These are phyloP conservation scores for Mitragyna speciosa DNA, from an alignment of 257 asterid species.

Conservation along the genomic window DNA sequence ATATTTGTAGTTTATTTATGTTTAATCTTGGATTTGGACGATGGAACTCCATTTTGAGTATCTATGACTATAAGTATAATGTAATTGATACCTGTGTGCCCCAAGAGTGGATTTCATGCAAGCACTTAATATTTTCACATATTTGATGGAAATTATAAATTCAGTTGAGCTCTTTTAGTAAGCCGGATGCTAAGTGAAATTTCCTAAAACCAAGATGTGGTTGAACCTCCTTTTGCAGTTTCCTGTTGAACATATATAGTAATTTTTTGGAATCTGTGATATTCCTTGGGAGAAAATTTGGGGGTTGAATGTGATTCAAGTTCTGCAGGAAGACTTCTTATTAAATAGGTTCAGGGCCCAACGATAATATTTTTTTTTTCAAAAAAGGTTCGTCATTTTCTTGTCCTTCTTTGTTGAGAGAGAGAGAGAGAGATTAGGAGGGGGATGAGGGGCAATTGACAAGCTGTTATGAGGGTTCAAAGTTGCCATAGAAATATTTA, in stretches of 20 bases:
- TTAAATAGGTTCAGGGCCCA: neutral
- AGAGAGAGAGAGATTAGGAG: no score
- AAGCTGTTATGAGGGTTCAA: no score
- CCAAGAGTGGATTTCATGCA: neutral
- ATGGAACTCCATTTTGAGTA: neutral
- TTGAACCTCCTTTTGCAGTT: neutral
- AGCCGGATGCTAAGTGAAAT: neutral
- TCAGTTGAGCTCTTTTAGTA: neutral
- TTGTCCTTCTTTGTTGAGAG: no score
- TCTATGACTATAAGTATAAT: neutral
- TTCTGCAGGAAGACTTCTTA: neutral
- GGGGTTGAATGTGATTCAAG: neutral
- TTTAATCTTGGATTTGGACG: conserved; percentile 2
- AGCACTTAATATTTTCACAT: neutral
- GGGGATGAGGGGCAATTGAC: no score
- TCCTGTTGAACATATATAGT: neutral
- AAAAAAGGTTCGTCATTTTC: neutral
- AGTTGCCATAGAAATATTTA: no score
- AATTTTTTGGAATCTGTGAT: no score
- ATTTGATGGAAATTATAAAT: neutral
- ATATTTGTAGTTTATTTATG: neutral
- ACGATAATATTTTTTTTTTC: neutral
- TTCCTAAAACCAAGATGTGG: neutral
- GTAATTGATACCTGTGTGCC: neutral
- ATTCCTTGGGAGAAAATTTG: neutral